Conservation (phyloP, 1,139 yeast species). For the Suhomyces atakaporum region DNA sequence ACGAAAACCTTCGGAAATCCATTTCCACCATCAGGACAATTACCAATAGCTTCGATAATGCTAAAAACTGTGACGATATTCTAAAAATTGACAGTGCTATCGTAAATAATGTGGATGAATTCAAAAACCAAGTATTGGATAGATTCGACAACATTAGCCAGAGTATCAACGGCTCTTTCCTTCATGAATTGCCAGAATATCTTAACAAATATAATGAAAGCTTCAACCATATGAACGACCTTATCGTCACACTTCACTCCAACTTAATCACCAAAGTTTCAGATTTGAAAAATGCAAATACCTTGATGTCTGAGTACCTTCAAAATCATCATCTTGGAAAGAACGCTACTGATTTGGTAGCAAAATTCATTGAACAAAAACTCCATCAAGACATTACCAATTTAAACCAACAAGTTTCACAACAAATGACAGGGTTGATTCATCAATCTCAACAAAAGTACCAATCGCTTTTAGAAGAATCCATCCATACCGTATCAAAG, state of each 20-base stretch:
- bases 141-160: conserved; percentile 13
- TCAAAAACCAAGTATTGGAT: conserved; percentile 10
- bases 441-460: conserved; percentile 5
- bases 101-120: conserved; percentile 8
- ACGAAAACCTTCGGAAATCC: conserved; percentile 17
- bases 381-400: conserved; percentile 3
- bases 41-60: conserved; percentile 9
- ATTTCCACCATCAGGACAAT: conserved; percentile 13
- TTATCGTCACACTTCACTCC: conserved; percentile 13
- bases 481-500: conserved; percentile 10
- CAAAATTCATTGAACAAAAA: conserved; percentile 8
- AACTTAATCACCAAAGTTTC: conserved; percentile 6
- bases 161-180: conserved; percentile 14
- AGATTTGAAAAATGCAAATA: conserved; percentile 11
- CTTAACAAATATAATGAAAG: conserved; percentile 15
- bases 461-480: conserved; percentile 11
- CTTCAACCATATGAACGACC: conserved; percentile 10
- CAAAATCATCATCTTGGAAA: conserved; percentile 8
- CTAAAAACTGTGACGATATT: conserved; percentile 10
- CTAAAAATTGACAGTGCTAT: conserved; percentile 8
- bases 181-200: conserved; percentile 14
- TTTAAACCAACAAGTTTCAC: conserved; percentile 4
- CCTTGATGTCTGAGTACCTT: conserved; percentile 11
- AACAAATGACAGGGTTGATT: conserved; percentile 3
- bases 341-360: conserved; percentile 5